Evolutionary conservation across 306 rosid genomes (phyloP).

Genomic region (Cucurbita ficifolia): DNA sequence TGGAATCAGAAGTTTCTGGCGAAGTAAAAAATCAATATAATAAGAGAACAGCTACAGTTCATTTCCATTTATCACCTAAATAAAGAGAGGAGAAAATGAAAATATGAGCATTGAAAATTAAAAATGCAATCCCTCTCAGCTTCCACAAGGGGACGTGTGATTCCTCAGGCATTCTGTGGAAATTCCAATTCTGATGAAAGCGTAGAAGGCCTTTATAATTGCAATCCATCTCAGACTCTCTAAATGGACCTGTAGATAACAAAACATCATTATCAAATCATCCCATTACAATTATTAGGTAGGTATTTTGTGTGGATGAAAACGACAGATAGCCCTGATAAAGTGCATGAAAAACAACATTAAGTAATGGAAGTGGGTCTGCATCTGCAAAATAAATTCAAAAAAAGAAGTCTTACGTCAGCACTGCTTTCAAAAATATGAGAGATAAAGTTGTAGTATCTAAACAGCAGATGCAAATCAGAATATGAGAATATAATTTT

Average conservation of each 20-base stretch:
- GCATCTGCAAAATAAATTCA: neutral
- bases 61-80: neutral
- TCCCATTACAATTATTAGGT: neutral
- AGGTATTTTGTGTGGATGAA: neutral
- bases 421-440: neutral
- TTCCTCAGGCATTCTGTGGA: neutral
- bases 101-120: neutral
- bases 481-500: neutral
- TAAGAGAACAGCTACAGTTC: neutral
- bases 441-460: neutral
- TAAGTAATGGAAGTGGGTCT: neutral
- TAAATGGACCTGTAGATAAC: neutral
- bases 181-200: neutral
- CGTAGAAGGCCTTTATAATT: neutral
- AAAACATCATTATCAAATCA: constrained; percentile 2
- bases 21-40: neutral
- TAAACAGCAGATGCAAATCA: neutral
- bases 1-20: neutral
- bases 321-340: neutral
- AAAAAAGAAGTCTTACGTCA: neutral
- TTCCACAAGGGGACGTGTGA: neutral
- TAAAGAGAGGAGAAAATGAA: neutral
- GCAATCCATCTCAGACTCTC: constrained; percentile 7
- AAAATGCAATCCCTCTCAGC: constrained; percentile 7
- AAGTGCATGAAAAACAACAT: neutral